Evolutionary conservation across 306 rosid genomes (phyloP), one percentile per base, ranked within the genome.

Genomic region (Sicyos edulis): DNA sequence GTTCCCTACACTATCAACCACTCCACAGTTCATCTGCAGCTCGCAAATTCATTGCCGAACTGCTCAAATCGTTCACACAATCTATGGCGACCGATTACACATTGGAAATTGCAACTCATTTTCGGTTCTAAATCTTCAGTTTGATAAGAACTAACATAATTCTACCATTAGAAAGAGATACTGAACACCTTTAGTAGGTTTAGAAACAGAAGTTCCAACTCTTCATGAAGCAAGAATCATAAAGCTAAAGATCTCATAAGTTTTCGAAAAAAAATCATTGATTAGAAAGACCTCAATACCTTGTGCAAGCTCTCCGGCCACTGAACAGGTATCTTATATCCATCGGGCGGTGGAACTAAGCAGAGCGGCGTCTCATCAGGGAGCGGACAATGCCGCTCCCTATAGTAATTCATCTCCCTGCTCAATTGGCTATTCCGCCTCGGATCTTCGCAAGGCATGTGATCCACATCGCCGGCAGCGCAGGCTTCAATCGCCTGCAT

Each of bases 391-490:
- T 91, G 99, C 72, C 97, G 73, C 78, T 95, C 99, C 62, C 97
- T 80, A 29, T 91, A 95, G 76, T 77, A 91, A 83, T 95, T 95
- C 99, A 91, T 95, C 51, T 91, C 97, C 24, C 99, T 81, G 65
- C 96, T 91, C 44, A 95, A 75, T 80, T 89, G 97, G 66, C 97
- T 95, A 78, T 91, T 91, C 37, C 84, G 67, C 69, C 87, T 75
- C 14, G 99, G 97, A 77, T 93, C 96, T 84, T 93, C 97, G 12
- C 99, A 93, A 14, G 99, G 99, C 99, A 93, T 93, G 81, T 93
- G 91, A 80, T 93, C 97, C 56, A 77, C 96, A 1, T 80, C 76
- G 7, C 82, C 88, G n/a, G 81, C 88, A 1, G 87, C 84, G 81
- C 97, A 95, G 0, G 92, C 84, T 56, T 95, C 92, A 8, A 95